Evolutionary conservation across 495 filamentous ascomycete genomes (phyloP).

Genomic region (Filosporella fistucella): DNA sequence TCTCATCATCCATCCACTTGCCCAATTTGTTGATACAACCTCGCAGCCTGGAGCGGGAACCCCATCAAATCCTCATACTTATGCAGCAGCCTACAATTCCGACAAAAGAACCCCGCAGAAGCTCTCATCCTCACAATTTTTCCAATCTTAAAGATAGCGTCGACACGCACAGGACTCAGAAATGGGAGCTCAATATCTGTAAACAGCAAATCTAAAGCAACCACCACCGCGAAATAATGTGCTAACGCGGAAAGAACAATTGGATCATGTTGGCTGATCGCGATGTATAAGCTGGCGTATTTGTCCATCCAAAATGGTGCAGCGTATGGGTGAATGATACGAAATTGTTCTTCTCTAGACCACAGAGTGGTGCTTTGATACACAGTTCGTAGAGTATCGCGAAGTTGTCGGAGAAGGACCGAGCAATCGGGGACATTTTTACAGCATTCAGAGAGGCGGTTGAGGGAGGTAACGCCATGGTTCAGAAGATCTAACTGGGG

Average conservation of each 20-base stretch:
- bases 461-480: background rate
- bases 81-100: background rate
- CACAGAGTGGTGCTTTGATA: background rate
- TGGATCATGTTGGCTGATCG: background rate
- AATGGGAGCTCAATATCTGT: background rate
- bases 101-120: background rate
- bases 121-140: background rate
- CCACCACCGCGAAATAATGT: background rate
- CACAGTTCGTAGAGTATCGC: background rate
- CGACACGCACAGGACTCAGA: background rate
- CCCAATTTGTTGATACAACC: too few species aligned
- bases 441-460: background rate
- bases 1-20: too few species aligned
- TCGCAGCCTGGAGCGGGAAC: background rate
- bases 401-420: background rate
- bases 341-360: background rate
- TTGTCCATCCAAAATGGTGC: constrained; percentile 1
- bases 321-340: background rate
- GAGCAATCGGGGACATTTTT: background rate
- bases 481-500: too few species aligned
- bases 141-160: background rate
- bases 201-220: background rate
- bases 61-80: background rate
- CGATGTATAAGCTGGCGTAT: background rate
- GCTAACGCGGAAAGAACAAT: background rate